phyloP scores from a whole-genome alignment of 345 rosid genomes.

The Clarkia xantiana region DNA sequence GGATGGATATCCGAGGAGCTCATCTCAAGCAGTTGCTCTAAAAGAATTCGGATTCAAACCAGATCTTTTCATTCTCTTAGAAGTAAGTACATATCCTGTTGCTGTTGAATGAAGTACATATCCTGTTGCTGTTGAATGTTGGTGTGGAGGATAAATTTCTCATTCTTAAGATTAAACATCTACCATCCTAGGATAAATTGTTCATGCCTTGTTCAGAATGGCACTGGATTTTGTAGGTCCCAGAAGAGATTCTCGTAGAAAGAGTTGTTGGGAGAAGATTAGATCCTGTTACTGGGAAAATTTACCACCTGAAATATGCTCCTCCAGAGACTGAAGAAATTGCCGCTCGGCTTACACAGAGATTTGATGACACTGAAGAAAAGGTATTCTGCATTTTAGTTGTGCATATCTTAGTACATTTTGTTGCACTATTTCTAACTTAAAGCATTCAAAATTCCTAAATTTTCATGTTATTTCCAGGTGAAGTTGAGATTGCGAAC shows the following conservation, averaged over 20 bases:
- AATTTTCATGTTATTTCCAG: slow-evolving; percentile 15
- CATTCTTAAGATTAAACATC: neutral
- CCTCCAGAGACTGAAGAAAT: slow-evolving; percentile 86
- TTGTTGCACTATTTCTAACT: neutral
- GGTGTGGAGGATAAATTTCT: neutral
- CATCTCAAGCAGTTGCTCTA: slow-evolving; percentile 79
- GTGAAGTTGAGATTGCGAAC: slow-evolving; percentile 70
- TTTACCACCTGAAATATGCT: slow-evolving; percentile 81
- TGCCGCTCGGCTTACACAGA: slow-evolving; percentile 72
- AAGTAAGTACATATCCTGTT: slow-evolving; percentile 29
- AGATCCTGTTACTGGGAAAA: slow-evolving; percentile 90
- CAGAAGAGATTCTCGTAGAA: slow-evolving; percentile 80
- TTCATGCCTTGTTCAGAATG: slow-evolving; percentile 2
- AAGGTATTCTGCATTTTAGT: slow-evolving; percentile 28
- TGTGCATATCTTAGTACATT: neutral
- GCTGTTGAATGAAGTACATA: neutral
- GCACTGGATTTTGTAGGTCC: slow-evolving; percentile 38
- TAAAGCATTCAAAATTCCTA: neutral
- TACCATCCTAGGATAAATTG: neutral
- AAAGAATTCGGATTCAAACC: slow-evolving; percentile 48
- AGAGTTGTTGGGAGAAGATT: slow-evolving; percentile 86
- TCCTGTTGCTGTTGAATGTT: neutral
- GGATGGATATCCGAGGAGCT: slow-evolving; percentile 94
- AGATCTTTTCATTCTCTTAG: slow-evolving; percentile 73
- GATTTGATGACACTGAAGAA: slow-evolving; percentile 91